Evolutionary conservation across 179 eudicot genomes (phyloP).

Genomic region (Beta corolliflora): DNA sequence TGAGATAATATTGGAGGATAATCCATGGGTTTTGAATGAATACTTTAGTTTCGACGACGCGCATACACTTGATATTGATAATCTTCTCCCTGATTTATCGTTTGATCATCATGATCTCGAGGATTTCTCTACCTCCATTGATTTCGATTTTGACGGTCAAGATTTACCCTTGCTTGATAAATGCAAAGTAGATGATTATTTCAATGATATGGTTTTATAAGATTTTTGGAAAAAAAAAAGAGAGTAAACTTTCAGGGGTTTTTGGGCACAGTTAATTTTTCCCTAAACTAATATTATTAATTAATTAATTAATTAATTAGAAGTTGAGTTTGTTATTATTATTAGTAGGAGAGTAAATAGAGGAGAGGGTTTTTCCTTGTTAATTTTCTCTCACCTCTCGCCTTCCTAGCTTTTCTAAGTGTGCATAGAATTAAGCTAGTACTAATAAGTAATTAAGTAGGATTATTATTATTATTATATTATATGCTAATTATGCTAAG

Average conservation of each 20-base stretch:
- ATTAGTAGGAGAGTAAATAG: neutral
- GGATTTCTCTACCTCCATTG: constrained; percentile 13
- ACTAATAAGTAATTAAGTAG: neutral
- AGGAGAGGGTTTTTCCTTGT: neutral
- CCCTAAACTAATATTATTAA: constrained; percentile 4
- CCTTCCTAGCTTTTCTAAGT: neutral
- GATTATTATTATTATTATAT: neutral
- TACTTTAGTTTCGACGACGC: constrained; percentile 36
- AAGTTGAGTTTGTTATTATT: neutral
- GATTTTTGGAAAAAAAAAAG: neutral
- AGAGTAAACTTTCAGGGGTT: neutral
- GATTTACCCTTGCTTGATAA: neutral
- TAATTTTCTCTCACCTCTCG: neutral
- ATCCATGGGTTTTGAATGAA: constrained; percentile 33
- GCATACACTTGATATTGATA: too few relatives aligned
- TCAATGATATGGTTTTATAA: neutral
- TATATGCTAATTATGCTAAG: neutral
- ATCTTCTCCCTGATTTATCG: neutral
- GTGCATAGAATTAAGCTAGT: constrained; percentile 15
- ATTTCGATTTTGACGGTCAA: constrained; percentile 2
- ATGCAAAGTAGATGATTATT: constrained; percentile 41
- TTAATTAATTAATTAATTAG: neutral
- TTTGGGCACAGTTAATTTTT: neutral
- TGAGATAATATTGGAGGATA: constrained; percentile 17
- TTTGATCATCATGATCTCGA: constrained; percentile 21